A percentile compares a stretch with the other conserved stretches of the same genome.
phyloP scores from a whole-genome alignment of 2,329 filamentous ascomycete genomes.

The Tolypocladium album region DNA sequence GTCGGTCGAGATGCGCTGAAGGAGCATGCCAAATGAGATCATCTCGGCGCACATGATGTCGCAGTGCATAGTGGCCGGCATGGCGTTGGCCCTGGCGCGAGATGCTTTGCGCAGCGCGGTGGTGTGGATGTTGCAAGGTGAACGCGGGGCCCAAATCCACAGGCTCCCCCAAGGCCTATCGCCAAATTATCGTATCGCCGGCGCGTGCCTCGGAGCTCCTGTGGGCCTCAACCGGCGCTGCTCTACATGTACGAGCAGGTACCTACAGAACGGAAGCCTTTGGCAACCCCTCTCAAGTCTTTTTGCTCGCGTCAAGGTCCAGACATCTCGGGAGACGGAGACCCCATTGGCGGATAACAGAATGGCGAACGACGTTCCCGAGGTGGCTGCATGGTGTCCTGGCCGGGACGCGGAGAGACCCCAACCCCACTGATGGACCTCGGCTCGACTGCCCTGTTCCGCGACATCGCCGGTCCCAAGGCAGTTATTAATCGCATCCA shows the following conservation, averaged over 20 bases:
- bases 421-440: background rate
- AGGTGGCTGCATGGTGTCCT: background rate
- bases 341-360: background rate
- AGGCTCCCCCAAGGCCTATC: background rate
- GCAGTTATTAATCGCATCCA: background rate
- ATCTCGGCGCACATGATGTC: slow-evolving; percentile 20
- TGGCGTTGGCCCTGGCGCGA: slow-evolving; percentile 2
- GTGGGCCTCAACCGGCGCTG: background rate
- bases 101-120: background rate
- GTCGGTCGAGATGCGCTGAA: slow-evolving; percentile 20
- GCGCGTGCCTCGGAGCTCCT: background rate
- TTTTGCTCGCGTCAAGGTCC: background rate
- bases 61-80: slow-evolving; percentile 10
- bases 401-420: background rate
- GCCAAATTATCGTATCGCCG: background rate
- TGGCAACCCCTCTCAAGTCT: background rate
- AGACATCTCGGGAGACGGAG: background rate
- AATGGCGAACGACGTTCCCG: background rate
- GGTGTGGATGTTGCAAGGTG: background rate
- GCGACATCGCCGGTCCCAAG: background rate
- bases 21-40: slow-evolving; percentile 23
- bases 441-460: background rate
- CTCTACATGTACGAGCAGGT: background rate
- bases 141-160: background rate
- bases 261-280: background rate